Conservation (phyloP, 768 basidiomycete genomes). For the Tubosaeta brunneosetosa region DNA sequence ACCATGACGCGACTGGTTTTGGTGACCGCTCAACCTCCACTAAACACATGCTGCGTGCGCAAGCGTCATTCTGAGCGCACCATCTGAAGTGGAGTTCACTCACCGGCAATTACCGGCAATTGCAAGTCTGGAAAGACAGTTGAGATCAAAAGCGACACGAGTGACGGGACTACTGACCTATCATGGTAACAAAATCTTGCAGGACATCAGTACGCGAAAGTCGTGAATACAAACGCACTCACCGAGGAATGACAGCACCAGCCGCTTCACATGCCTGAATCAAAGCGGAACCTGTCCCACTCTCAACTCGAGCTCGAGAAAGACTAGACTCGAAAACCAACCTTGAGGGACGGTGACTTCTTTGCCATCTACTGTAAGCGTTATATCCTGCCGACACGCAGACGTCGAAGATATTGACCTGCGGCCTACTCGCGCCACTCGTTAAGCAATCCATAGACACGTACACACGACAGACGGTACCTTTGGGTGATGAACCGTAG, state of each 20-base stretch:
- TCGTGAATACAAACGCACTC: constrained; percentile 13
- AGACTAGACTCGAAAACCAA: constrained; percentile 34
- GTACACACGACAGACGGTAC: constrained; percentile 14
- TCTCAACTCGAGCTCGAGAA: constrained; percentile 6
- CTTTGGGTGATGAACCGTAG: constrained; percentile 35
- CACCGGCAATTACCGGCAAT: constrained; percentile 98
- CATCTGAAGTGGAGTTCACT: constrained; percentile 25
- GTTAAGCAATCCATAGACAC: constrained; percentile 1
- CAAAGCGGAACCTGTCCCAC: constrained; percentile 74
- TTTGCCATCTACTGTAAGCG: constrained; percentile 93
- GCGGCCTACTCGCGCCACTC: constrained; percentile 38
- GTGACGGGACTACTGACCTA: constrained; percentile 40
- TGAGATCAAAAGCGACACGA: constrained; percentile 1
- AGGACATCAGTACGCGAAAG: constrained; percentile 12
- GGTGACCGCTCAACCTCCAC: constrained; percentile 96
- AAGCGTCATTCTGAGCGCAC: constrained; percentile 6
- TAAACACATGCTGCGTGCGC: constrained; percentile 78
- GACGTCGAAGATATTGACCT: constrained; percentile 65
- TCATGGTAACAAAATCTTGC: constrained; percentile 83
- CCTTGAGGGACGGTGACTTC: constrained; percentile 97
- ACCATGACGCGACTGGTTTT: constrained; percentile 95
- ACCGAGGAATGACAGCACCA: constrained; percentile 78
- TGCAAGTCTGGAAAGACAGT: constrained; percentile 57
- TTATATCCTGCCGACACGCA: constrained; percentile 70
- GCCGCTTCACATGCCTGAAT: constrained; percentile 96